phyloP scores from a whole-genome alignment of 2,329 filamentous ascomycete species.

The Aspergillus oerlinghausenensis region DNA sequence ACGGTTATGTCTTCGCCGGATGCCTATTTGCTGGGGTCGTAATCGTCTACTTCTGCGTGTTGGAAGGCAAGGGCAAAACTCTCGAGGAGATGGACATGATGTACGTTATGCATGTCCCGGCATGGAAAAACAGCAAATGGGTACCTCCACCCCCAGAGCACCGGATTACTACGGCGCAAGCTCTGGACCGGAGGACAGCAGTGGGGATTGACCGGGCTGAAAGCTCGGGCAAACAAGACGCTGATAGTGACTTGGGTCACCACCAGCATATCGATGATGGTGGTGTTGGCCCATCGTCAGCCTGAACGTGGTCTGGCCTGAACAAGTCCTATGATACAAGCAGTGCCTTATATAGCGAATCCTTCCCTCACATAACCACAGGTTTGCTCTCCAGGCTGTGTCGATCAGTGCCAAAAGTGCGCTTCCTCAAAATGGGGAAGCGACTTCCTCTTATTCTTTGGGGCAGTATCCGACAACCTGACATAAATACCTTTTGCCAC shows the following conservation, averaged over 20 bases:
- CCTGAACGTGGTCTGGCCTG: neutral
- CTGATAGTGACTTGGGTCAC: conserved; percentile 3
- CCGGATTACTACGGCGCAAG: conserved; percentile 17
- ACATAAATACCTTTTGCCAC: neutral
- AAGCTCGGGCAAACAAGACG: conserved; percentile 9
- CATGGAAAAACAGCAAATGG: conserved; percentile 54
- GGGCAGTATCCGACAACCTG: neutral
- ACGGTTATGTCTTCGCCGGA: conserved; percentile 71
- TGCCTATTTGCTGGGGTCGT: conserved; percentile 62
- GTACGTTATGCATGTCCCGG: conserved; percentile 60
- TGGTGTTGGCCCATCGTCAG: conserved; percentile 14
- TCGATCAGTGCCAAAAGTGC: neutral
- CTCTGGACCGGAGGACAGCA: conserved; percentile 15
- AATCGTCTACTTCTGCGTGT: conserved; percentile 66
- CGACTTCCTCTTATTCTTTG: neutral
- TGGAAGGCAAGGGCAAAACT: conserved; percentile 64
- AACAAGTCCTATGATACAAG: neutral
- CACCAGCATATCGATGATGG: conserved; percentile 20
- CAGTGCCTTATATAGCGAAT: neutral
- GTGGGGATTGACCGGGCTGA: conserved; percentile 15
- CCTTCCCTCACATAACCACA: neutral
- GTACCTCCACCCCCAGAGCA: conserved; percentile 18
- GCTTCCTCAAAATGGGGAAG: neutral
- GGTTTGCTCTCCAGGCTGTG: neutral
- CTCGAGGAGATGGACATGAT: conserved; percentile 73